Percentiles rank a stretch among this genome's conserved stretches.
Evolutionary conservation across 1,139 yeast species (phyloP).

Genomic region (Sugiyamaella xylanicola): DNA sequence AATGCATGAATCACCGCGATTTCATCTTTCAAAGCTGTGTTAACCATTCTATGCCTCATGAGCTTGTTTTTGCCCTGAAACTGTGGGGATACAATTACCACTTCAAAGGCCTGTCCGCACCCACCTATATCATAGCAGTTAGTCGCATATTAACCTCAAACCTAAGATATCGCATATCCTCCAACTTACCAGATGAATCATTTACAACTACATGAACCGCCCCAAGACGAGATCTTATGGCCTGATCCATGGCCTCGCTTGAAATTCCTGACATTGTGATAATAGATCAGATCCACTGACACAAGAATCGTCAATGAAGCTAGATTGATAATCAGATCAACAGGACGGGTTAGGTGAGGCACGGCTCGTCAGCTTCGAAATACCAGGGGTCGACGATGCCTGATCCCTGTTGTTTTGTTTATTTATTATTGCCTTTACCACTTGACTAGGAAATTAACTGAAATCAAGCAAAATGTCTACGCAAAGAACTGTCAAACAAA

Average conservation of each 20-base stretch:
- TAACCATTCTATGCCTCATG: conserved; percentile 84
- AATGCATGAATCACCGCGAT: conserved; percentile 90
- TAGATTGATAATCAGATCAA: conserved; percentile 13
- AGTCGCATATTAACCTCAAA: not conserved
- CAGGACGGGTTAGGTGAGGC: conserved; percentile 2
- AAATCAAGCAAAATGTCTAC: conserved; percentile 40
- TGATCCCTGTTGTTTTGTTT: not conserved
- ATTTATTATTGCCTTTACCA: too few species aligned
- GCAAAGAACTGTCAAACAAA: conserved; percentile 51
- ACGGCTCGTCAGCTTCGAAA: not conserved
- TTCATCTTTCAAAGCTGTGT: conserved; percentile 74
- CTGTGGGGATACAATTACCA: conserved; percentile 74
- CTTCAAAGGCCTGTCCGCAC: conserved; percentile 81
- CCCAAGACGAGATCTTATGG: conserved; percentile 39
- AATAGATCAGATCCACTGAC: not conserved
- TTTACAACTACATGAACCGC: conserved; percentile 44
- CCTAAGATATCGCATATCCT: not conserved
- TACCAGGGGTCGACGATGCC: not conserved
- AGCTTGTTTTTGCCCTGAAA: conserved; percentile 84
- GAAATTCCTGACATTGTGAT: conserved; percentile 15
- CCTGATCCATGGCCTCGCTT: conserved; percentile 35
- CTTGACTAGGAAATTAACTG: not conserved
- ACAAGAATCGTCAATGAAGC: too few species aligned
- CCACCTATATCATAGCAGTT: conserved; percentile 53
- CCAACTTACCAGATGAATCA: conserved; percentile 45